Evolutionary conservation across 768 basidiomycete genomes (phyloP).

Genomic region (Kwoniella mangroviensis): DNA sequence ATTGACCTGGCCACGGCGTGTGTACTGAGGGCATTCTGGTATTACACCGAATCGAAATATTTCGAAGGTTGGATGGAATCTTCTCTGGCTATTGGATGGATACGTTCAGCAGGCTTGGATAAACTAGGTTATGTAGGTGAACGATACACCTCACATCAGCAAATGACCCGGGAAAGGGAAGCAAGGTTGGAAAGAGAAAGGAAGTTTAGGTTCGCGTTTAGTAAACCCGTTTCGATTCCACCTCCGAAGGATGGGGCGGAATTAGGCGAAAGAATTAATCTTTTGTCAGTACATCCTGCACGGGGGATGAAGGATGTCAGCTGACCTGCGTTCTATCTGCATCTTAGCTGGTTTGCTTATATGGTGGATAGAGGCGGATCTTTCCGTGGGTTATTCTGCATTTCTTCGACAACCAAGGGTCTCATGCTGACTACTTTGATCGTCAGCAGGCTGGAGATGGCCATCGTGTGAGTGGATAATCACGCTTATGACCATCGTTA

Average conservation of each 20-base stretch:
- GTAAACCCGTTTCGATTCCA: slow-evolving; percentile 25
- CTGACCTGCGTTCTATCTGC: background rate
- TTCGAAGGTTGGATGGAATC: slow-evolving; percentile 42
- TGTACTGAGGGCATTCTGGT: slow-evolving; percentile 15
- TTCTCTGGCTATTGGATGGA: slow-evolving; percentile 10
- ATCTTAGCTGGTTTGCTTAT: slow-evolving; percentile 42
- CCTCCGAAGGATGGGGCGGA: slow-evolving; percentile 29
- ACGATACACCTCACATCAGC: background rate
- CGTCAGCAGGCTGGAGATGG: slow-evolving; percentile 25
- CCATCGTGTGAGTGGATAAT: slow-evolving; percentile 17
- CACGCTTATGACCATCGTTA: background rate
- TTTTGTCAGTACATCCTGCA: slow-evolving; percentile 38
- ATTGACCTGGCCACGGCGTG: slow-evolving; percentile 40
- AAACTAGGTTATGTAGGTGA: slow-evolving; percentile 34
- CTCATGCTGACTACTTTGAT: background rate
- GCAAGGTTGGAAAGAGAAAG: slow-evolving; percentile 11
- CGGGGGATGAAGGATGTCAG: background rate
- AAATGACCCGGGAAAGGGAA: background rate
- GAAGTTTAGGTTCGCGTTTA: slow-evolving; percentile 23
- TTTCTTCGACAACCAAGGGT: background rate
- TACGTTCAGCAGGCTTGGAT: slow-evolving; percentile 33
- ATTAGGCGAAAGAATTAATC: slow-evolving; percentile 32
- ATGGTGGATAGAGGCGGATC: slow-evolving; percentile 20
- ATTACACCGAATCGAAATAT: slow-evolving; percentile 23
- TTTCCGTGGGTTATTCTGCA: slow-evolving; percentile 22